Evolutionary conservation across 768 basidiomycete genomes (phyloP).

Genomic region (Pisolithus sp.): DNA sequence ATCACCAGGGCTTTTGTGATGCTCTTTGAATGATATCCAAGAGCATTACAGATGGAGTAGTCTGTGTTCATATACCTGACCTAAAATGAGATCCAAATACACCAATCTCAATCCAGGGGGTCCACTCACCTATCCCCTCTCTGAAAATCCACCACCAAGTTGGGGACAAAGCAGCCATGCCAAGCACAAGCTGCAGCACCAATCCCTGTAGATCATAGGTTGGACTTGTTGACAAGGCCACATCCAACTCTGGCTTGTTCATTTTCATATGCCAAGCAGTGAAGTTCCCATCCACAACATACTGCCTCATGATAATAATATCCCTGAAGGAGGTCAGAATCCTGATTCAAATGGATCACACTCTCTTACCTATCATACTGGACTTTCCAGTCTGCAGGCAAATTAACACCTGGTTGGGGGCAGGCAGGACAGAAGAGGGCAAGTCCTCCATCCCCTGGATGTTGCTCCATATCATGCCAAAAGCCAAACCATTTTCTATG

Average conservation of each 20-base stretch:
- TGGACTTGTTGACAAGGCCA: conserved; percentile 12
- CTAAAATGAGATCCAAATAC: no score
- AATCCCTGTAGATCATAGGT: conserved; percentile 22
- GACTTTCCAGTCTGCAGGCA: conserved; percentile 19
- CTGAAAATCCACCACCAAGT: no score
- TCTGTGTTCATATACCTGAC: no score
- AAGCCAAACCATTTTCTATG: no score
- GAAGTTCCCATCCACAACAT: no score
- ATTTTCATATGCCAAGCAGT: conserved; percentile 14
- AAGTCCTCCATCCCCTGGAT: conserved; percentile 4
- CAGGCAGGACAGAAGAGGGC: conserved; percentile 23
- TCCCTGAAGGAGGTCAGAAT: not conserved
- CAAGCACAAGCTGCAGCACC: conserved; percentile 26
- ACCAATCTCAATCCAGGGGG: no score
- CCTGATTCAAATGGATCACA: not conserved
- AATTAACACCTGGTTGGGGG: conserved; percentile 19
- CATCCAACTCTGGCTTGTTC: conserved; percentile 17
- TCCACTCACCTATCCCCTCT: no score
- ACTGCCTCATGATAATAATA: not conserved
- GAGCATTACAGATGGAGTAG: no score
- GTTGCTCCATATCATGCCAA: conserved; percentile 2
- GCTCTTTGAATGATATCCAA: no score
- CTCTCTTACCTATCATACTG: conserved; percentile 3
- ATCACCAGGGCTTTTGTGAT: no score
- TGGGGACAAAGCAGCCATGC: conserved; percentile 28